Base-by-base conservation (phyloP, 805 yeast genomes). In the Pichia eremophila region DNA sequence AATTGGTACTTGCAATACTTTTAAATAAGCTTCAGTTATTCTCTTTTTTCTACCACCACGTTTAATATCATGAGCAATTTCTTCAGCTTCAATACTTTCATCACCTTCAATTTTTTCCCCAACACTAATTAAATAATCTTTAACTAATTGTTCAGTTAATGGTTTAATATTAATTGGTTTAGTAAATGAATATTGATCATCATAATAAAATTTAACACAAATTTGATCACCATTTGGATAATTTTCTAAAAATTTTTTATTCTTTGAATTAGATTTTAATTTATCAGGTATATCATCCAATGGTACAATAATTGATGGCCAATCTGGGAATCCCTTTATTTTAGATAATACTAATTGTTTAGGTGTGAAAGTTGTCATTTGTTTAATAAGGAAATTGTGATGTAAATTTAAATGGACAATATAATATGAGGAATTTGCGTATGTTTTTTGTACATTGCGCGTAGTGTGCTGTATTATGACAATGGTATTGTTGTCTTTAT, bases 231-330 rank as follows among this genome's bases (percentile, higher is more conserved):
- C 15, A 14, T 34, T 3, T 15, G 12, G 12, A n/a, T 55, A 45
- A 17, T 53, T 40, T 18, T 43, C 46, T 8, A 51, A 48, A 36
- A 53, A 53, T 40, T 63, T 58, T 32, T 65, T 54, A 76, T 28
- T 17, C 25, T 76, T 15, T 87, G 85, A 22, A 22, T 7, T 48
- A 71, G 74, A 51, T 70, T 73, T 29, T 85, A 76, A 54, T 72
- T 67, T 19, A 68, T 75, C 19, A 0, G 95, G 93, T 7, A 86
- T 69, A 8, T 77, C 63, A 17, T 73, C 71, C 50, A 69, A 75
- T 1, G 81, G 82, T 5, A 86, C 73, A 5, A 85, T 79, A 79
- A 86, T 81, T 3, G 90, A 89, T 0, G 96, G 96, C 96, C 96
- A 87, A 39, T 90, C 83, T 3, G 95, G 85, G 60, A 80, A 87